Conservation (phyloP, 495 filamentous ascomycete species). For the Aspergillus coremiiformis region DNA sequence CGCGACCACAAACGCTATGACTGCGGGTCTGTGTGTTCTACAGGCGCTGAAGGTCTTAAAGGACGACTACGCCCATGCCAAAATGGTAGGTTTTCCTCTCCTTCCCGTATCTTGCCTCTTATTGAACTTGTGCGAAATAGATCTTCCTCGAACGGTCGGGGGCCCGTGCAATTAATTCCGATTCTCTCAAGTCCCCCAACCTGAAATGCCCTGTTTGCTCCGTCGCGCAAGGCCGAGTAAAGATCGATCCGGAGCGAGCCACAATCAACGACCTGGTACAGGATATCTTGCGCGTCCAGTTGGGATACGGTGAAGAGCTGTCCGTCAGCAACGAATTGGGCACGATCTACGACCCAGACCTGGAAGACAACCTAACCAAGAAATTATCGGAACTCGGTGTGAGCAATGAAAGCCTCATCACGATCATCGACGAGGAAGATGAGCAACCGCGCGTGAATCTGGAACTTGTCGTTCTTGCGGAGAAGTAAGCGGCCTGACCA, state of each 20-base stretch:
- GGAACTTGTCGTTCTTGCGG: slow-evolving; percentile 50
- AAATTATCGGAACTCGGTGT: slow-evolving; percentile 71
- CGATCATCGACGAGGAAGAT: slow-evolving; percentile 77
- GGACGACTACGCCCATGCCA: slow-evolving; percentile 57
- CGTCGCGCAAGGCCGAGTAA: slow-evolving; percentile 55
- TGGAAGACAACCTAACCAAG: slow-evolving; percentile 77
- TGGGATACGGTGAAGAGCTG: slow-evolving; percentile 82
- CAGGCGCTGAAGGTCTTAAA: slow-evolving; percentile 88
- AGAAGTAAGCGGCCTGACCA: slow-evolving; percentile 27
- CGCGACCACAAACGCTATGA: slow-evolving; percentile 96
- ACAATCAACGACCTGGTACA: slow-evolving; percentile 80
- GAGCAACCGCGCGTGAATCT: slow-evolving; percentile 77
- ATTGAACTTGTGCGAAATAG: slow-evolving; percentile 24
- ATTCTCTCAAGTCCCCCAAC: slow-evolving; percentile 68
- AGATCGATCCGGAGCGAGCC: slow-evolving; percentile 63
- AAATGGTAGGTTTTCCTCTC: slow-evolving; percentile 35
- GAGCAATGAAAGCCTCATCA: slow-evolving; percentile 67
- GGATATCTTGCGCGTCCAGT: slow-evolving; percentile 54
- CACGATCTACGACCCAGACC: slow-evolving; percentile 77
- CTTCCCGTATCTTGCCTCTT: background rate
- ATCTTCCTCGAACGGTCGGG: slow-evolving; percentile 71
- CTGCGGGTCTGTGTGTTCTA: slow-evolving; percentile 84
- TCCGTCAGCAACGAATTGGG: slow-evolving; percentile 64
- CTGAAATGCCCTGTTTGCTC: slow-evolving; percentile 77
- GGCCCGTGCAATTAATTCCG: slow-evolving; percentile 65